Percentiles rank a stretch among this genome's conserved stretches.
Conservation (phyloP, 352 stramenopile species). For the Blastocystis sp. region DNA sequence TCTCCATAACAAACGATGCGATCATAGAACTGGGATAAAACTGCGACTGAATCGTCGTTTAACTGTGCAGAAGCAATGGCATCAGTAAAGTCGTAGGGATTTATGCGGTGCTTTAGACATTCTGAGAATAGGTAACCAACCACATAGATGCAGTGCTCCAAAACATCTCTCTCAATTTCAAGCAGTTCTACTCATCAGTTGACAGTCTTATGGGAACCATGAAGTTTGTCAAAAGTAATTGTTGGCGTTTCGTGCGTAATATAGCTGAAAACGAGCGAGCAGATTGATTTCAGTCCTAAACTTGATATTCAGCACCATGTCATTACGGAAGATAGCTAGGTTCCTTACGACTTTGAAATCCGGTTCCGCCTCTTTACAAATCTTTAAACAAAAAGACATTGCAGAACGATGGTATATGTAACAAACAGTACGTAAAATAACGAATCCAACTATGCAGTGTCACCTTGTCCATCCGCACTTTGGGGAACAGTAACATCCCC, state of each 20-base stretch:
- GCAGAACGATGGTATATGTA: neutral
- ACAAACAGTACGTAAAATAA: neutral
- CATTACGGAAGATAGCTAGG: neutral
- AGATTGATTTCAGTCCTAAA: slow-evolving; percentile 12
- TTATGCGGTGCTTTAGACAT: slow-evolving; percentile 7
- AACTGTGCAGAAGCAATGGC: neutral
- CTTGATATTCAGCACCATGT: neutral
- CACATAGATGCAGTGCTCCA: neutral
- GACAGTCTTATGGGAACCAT: neutral
- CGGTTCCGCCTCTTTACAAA: neutral
- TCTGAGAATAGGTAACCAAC: slow-evolving; percentile 31
- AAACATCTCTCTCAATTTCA: neutral
- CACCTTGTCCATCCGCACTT: neutral
- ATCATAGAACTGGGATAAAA: slow-evolving; percentile 33
- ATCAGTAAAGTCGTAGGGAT: slow-evolving; percentile 26
- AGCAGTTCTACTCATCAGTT: neutral
- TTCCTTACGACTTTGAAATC: neutral
- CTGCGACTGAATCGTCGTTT: neutral
- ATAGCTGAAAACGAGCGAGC: neutral
- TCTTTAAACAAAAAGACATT: slow-evolving; percentile 15
- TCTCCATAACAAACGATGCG: neutral
- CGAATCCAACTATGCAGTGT: neutral
- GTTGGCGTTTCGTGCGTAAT: neutral
- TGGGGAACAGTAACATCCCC: neutral
- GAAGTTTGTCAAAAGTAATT: neutral